Evolutionary conservation across 352 stramenopile species (phyloP).

Genomic region (Pythium vanterpoolii): DNA sequence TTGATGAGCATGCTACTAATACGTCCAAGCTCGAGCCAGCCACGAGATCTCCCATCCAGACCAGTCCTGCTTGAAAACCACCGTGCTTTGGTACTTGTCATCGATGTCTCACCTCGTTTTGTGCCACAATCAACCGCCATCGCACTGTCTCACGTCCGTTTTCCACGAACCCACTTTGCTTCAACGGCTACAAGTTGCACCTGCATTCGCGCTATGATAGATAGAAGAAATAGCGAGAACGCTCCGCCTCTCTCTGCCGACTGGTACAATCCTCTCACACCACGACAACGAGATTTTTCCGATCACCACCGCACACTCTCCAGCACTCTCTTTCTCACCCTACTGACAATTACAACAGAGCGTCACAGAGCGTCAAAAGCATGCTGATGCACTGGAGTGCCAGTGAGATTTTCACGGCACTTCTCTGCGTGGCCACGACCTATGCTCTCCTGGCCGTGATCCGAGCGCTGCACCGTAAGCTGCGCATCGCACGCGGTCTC

Average conservation of each 20-base stretch:
- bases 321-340: neutral
- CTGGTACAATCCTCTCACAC: neutral
- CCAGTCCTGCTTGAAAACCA: too few species aligned
- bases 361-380: neutral
- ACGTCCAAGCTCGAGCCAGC: neutral
- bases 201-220: neutral
- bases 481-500: slow-evolving; percentile 47
- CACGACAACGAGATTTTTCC: neutral
- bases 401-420: slow-evolving; percentile 8
- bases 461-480: slow-evolving; percentile 35
- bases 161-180: neutral
- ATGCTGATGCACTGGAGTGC: slow-evolving; percentile 1
- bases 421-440: slow-evolving; percentile 8
- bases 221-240: neutral
- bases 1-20: neutral
- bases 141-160: neutral
- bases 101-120: neutral
- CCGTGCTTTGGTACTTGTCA: too few species aligned
- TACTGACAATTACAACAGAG: neutral
- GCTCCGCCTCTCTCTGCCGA: neutral
- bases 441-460: slow-evolving; percentile 7
- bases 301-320: neutral
- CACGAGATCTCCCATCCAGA: too few species aligned
- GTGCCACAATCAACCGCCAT: neutral
- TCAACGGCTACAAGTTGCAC: neutral